Conservation (phyloP, 2,329 filamentous ascomycete genomes). For the Arthrobotrys entomopaga region DNA sequence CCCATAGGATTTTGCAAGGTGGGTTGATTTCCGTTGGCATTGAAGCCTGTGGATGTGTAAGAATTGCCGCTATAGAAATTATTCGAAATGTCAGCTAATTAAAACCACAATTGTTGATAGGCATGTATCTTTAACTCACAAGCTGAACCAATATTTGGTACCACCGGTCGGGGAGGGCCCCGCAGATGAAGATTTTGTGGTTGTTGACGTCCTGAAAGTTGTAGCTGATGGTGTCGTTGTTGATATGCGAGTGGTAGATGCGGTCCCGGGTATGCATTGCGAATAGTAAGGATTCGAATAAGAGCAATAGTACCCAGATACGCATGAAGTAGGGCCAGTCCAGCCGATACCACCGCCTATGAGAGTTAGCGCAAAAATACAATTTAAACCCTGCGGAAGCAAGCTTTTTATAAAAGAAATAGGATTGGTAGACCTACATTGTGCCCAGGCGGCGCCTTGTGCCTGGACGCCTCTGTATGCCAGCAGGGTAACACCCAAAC, state of each 20-base stretch:
- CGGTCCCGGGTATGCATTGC: not conserved
- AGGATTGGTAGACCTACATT: no score
- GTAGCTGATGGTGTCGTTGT: constrained; percentile 16
- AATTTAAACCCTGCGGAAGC: no score
- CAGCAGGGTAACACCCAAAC: no score
- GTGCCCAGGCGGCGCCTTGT: no score
- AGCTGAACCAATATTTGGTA: constrained; percentile 46
- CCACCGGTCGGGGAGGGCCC: constrained; percentile 14
- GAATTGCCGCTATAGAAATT: constrained; percentile 24
- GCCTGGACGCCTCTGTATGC: no score
- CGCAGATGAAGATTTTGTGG: constrained; percentile 7
- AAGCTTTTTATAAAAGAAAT: no score
- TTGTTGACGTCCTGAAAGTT: constrained; percentile 11
- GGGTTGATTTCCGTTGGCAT: constrained; percentile 31
- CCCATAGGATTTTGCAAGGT: constrained; percentile 23
- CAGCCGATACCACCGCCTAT: not conserved
- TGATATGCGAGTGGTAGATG: constrained; percentile 18
- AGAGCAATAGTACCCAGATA: not conserved
- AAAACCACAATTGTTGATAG: not conserved
- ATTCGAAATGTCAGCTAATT: not conserved
- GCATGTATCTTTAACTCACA: constrained; percentile 19
- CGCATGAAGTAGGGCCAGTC: not conserved
- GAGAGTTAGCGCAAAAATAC: not conserved
- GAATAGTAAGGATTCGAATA: not conserved
- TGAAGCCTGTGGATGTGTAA: constrained; percentile 37